Conservation (phyloP, 495 filamentous ascomycete genomes). For the Penicillium lagena region DNA sequence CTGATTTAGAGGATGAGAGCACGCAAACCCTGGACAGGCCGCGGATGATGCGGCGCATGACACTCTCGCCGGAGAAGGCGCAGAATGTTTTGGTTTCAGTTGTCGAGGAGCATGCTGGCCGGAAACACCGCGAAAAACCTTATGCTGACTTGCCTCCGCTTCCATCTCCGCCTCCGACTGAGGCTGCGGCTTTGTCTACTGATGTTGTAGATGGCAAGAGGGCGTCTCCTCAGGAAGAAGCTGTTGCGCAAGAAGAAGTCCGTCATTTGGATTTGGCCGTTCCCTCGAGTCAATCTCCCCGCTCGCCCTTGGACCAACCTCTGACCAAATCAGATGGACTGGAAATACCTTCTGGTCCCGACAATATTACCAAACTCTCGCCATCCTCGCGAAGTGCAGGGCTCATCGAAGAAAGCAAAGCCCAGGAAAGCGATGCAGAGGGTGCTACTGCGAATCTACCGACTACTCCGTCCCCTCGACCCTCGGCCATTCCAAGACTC, state of each 20-base stretch:
- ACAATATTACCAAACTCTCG: too few species aligned
- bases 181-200: slow-evolving; percentile 8
- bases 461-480: slow-evolving; percentile 20
- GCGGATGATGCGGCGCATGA: slow-evolving; percentile 39
- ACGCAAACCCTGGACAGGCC: slow-evolving; percentile 25
- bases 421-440: not conserved
- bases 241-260: slow-evolving; percentile 43
- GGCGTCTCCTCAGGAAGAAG: slow-evolving; percentile 19
- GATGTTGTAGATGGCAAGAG: slow-evolving; percentile 8
- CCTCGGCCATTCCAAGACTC: slow-evolving; percentile 48
- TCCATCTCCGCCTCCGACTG: not conserved
- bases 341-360: slow-evolving; percentile 1
- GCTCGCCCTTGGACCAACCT: slow-evolving; percentile 1
- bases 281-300: slow-evolving; percentile 32
- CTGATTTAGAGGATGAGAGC: slow-evolving; percentile 51
- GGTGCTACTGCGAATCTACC: slow-evolving; percentile 1
- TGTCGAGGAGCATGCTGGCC: slow-evolving; percentile 56
- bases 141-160: slow-evolving; percentile 8
- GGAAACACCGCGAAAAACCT: slow-evolving; percentile 20
- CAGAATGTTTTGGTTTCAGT: slow-evolving; percentile 63
- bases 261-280: slow-evolving; percentile 70
- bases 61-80: slow-evolving; percentile 60
- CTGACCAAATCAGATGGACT: slow-evolving; percentile 3
- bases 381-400: slow-evolving; percentile 4
- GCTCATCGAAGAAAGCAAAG: not conserved